These are phyloP conservation scores for Xylariaceae sp. DNA, from an alignment of 2,329 filamentous ascomycete genomes.

Conservation along the genomic window DNA sequence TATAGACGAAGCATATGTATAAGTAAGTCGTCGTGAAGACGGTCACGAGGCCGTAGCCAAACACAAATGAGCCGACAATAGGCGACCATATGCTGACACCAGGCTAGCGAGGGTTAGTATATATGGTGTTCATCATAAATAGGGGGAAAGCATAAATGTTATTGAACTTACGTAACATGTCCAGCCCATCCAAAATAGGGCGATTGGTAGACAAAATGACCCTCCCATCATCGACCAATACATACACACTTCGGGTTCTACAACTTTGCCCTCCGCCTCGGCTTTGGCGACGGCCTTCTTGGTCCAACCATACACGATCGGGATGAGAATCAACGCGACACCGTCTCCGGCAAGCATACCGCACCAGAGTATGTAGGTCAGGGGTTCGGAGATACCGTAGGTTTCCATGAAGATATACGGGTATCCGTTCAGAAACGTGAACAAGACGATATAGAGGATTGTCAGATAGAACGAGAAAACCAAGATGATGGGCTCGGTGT, in stretches of 20 bases:
- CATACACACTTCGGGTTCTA: conserved; percentile 40
- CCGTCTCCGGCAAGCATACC: conserved; percentile 43
- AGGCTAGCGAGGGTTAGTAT: conserved; percentile 20
- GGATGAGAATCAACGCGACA: conserved; percentile 32
- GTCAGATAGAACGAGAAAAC: conserved; percentile 51
- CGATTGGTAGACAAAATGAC: conserved; percentile 43
- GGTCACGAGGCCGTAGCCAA: conserved; percentile 46
- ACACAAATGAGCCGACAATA: conserved; percentile 41
- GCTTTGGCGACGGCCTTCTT: conserved; percentile 25
- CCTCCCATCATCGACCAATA: conserved; percentile 44
- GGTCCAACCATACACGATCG: conserved; percentile 31
- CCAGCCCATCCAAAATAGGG: conserved; percentile 52
- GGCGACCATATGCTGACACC: conserved; percentile 42
- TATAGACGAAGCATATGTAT: conserved; percentile 52
- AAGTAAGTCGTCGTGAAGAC: conserved; percentile 48
- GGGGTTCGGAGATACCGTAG: conserved; percentile 43
- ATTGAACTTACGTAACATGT: conserved; percentile 39
- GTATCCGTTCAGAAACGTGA: conserved; percentile 53
- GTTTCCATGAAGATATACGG: conserved; percentile 46
- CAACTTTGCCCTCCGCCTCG: conserved; percentile 1
- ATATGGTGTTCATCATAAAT: background rate
- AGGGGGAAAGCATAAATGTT: background rate
- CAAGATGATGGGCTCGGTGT: conserved; percentile 41
- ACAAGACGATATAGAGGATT: conserved; percentile 53
- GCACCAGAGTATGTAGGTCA: conserved; percentile 43